Percentiles rank a stretch among this genome's conserved stretches.
These are phyloP conservation scores for Candida piceae DNA, from an alignment of 805 yeast genomes.

Conservation along the genomic window DNA sequence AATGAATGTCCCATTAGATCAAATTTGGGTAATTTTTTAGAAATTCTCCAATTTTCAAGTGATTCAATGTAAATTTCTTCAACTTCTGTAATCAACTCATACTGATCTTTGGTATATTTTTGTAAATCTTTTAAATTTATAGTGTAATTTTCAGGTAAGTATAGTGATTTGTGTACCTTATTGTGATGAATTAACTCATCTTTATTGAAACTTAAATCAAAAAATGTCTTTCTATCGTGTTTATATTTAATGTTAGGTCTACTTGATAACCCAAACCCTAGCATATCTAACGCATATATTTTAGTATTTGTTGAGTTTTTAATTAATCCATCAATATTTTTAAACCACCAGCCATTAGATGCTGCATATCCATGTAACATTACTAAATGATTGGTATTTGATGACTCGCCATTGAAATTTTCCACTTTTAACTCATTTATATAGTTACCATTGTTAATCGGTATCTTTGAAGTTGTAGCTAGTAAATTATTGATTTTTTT, in stretches of 20 bases:
- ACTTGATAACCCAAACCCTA: conserved; percentile 52
- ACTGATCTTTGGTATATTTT: conserved; percentile 29
- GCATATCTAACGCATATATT: conserved; percentile 41
- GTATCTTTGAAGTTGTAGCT: conserved; percentile 17
- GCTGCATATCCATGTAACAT: conserved; percentile 58
- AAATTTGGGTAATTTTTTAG: conserved; percentile 44
- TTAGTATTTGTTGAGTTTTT: conserved; percentile 18
- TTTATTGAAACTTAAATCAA: conserved; percentile 22
- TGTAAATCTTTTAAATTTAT: conserved; percentile 18
- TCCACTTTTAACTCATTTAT: conserved; percentile 27
- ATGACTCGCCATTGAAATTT: conserved; percentile 6
- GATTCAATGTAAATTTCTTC: conserved; percentile 55
- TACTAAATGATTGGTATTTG: conserved; percentile 34
- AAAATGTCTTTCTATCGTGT: conserved; percentile 22
- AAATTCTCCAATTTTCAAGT: conserved; percentile 60
- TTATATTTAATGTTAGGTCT: conserved; percentile 33
- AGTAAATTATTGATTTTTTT: conserved; percentile 7
- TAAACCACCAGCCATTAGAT: conserved; percentile 49
- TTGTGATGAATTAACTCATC: conserved; percentile 13
- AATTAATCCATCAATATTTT: conserved; percentile 43
- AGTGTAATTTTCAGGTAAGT: conserved; percentile 17
- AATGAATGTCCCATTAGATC: conserved; percentile 72
- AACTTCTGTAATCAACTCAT: conserved; percentile 36
- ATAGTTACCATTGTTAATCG: conserved; percentile 7
- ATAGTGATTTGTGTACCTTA: conserved; percentile 21